Base-by-base conservation (phyloP, 768 basidiomycete genomes). In the Boletus bicolor region DNA sequence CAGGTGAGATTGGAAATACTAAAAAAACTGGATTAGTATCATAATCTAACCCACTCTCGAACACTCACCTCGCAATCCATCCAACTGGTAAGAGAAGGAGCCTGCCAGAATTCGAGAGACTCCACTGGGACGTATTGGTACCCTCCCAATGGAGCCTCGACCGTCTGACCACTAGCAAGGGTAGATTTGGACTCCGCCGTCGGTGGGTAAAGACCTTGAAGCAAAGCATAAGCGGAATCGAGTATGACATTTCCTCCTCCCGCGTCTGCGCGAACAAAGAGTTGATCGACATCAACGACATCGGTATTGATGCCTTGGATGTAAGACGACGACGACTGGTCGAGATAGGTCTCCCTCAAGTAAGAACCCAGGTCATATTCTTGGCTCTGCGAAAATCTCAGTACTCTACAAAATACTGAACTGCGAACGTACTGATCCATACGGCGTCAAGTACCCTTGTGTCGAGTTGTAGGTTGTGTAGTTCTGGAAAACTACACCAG, bases 161-260 rank as follows among this genome's bases (percentile, higher is more conserved):
- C 75, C n/a, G 68, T 78, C 26, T 84, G 80, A 54, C 85, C 89
- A 60, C 91, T 85, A 3, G 89, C 91, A 19, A 95, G 82, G 11
- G 76, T 78, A 54, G 85, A 85, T 60, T 77, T 82, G 68, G 86
- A 85, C 51, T 80, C 75, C 7, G 75, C 67, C 56, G 80, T 87
- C 5, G 91, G 89, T 12, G 91, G 91, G 77, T 87, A 91, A 48
- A 93, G 78, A 36, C 91, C 91, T 67, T 93, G 93, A 41, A 91
- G 79, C 38, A 92, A 75, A 14, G 91, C 90, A 57, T 87, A 86
- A 17, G 90, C 85, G 8, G 87, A 87, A 77, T 93, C 89, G 72
- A 89, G 87, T 60, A 91, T 89, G 44, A 86, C 85, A 24, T 83
- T 79, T 49, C 91, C 91, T 71, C 85, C 85, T 44, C 90, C 90